A percentile compares a stretch with the other conserved stretches of the same genome.
Evolutionary conservation across 2,329 filamentous ascomycete genomes (phyloP).

Genomic region (Aspergillus caelatus): DNA sequence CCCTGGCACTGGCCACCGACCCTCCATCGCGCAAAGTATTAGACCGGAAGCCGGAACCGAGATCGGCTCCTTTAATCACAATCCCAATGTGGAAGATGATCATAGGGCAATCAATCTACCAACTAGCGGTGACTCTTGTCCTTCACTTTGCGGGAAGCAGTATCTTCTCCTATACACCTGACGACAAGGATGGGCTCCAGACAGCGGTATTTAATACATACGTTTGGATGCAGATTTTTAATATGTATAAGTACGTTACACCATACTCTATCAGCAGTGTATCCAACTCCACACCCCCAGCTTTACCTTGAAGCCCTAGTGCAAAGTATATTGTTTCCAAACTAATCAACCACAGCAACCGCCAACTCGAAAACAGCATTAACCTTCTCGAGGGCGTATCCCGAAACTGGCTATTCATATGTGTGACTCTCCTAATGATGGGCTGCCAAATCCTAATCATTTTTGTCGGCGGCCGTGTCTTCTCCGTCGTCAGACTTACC

Average conservation of each 20-base stretch:
- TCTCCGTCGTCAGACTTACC: constrained; percentile 54
- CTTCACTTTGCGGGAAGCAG: constrained; percentile 60
- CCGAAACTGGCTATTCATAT: constrained; percentile 61
- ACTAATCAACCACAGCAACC: constrained; percentile 43
- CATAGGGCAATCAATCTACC: constrained; percentile 42
- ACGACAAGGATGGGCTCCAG: constrained; percentile 51
- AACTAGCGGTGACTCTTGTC: constrained; percentile 39
- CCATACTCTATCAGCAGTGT: background rate
- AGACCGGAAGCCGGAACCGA: constrained; percentile 50
- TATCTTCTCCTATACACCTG: constrained; percentile 54
- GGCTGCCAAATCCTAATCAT: constrained; percentile 61
- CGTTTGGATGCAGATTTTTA: constrained; percentile 75
- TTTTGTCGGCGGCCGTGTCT: constrained; percentile 59
- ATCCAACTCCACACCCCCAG: background rate
- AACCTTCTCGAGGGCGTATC: constrained; percentile 63
- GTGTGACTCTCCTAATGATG: constrained; percentile 61
- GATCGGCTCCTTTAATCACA: constrained; percentile 45
- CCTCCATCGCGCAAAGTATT: constrained; percentile 59
- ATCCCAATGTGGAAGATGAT: constrained; percentile 48
- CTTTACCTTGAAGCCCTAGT: background rate
- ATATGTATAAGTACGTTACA: constrained; percentile 59
- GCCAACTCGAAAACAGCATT: constrained; percentile 64
- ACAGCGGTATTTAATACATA: constrained; percentile 71
- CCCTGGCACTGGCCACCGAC: constrained; percentile 64
- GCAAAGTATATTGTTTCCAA: background rate